Evolutionary conservation across 148 eudicot genomes (phyloP).

Genomic region (Cornus suecica): DNA sequence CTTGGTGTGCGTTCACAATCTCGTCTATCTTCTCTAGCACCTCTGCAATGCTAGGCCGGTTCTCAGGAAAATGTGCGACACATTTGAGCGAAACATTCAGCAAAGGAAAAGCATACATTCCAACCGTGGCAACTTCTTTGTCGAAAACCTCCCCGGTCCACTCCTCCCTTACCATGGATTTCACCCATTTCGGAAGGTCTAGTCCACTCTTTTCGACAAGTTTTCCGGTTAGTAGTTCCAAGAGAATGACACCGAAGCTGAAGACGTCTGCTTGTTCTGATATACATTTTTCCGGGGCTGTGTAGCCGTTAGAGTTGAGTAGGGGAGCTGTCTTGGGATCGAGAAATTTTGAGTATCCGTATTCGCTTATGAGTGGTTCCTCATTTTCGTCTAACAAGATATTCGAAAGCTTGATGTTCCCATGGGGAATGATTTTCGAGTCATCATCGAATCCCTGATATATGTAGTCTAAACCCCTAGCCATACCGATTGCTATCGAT

Average conservation of each 20-base stretch:
- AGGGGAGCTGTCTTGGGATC: slow-evolving; percentile 21
- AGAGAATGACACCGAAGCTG: slow-evolving; percentile 36
- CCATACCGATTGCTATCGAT: slow-evolving; percentile 35
- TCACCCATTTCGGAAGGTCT: slow-evolving; percentile 41
- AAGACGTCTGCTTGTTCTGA: slow-evolving; percentile 28
- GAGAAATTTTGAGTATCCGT: slow-evolving; percentile 26
- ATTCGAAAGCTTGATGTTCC: slow-evolving; percentile 40
- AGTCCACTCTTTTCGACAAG: slow-evolving; percentile 30
- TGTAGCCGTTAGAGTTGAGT: slow-evolving; percentile 19
- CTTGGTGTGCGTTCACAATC: not conserved
- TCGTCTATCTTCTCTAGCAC: not conserved
- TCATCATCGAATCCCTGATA: slow-evolving; percentile 14
- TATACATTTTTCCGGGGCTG: slow-evolving; percentile 27
- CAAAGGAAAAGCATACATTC: slow-evolving; percentile 31
- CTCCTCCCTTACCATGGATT: slow-evolving; percentile 40
- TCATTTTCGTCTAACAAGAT: slow-evolving; percentile 24
- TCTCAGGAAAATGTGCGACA: slow-evolving; percentile 27
- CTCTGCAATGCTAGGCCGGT: slow-evolving; percentile 24
- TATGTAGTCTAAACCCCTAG: slow-evolving; percentile 29
- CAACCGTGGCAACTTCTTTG: slow-evolving; percentile 20
- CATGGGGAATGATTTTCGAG: slow-evolving; percentile 33
- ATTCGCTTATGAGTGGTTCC: slow-evolving; percentile 37
- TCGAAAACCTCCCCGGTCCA: slow-evolving; percentile 50
- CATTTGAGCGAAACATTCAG: slow-evolving; percentile 35
- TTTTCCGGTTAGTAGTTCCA: slow-evolving; percentile 40